Base-by-base conservation (phyloP, 352 stramenopile species). In the Phytophthora agathidicida region DNA sequence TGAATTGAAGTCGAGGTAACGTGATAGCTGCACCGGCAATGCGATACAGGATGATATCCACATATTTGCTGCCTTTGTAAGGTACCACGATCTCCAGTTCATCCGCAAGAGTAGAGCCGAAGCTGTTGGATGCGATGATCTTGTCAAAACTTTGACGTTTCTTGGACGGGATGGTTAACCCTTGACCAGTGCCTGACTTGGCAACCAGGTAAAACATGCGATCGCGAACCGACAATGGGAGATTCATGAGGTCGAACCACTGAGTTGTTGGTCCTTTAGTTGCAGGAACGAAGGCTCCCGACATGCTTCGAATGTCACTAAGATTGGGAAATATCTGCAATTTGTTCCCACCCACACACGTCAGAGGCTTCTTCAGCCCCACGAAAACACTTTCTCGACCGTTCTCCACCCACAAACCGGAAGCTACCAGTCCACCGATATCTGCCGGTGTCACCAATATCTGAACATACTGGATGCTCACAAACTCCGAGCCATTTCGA, bases 121-220 rank as follows among this genome's bases (percentile, higher is more conserved):
- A 74, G 0, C 37, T 66, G 13, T 71, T 71, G n/a, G 66, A 57
- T 1, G 64, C 38, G 24, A 77, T 77, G 41, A 74, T 65, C 2
- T 52, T 50, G 42, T 74, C 64, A 24, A 72, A 74, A 27, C 68
- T 77, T 24, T 72, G 68, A 8, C 68, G 60, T 41, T 67, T 64
- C 32, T 59, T 71, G 32, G 52, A 66, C 8, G 64, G 68, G 7
- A 74, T 48, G 0, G 64, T 74, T 3, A 77, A 20, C 5, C 68
- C 65, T 28, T 74, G 59, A 6, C 60, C 44, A 0, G 54, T 62
- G 2, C 60, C 59, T 7, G 28, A 19, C 44, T 71, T 77, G 5
- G 50, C 42, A n/a, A 50, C 32, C 8, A 74, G 7, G 51, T 77
- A 77, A 20, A 72, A 72, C 64, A 74, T 73, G 5, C 51, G 68